Conservation (phyloP, 768 basidiomycete species). For the Trametes cubensis region DNA sequence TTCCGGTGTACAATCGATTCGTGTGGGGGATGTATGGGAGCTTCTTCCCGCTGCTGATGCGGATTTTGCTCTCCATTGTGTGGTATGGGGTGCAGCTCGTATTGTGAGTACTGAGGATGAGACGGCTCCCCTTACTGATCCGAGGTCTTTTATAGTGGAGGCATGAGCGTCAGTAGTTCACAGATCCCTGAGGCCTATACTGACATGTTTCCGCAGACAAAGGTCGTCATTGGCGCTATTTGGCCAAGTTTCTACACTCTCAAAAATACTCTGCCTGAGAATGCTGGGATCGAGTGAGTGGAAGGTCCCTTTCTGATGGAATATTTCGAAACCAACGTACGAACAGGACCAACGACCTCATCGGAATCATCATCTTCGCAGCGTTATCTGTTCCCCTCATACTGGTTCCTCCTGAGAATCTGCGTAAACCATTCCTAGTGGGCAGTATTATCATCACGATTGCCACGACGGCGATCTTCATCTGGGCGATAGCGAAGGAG, state of each 20-base stretch:
- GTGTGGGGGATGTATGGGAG: slow-evolving; percentile 26
- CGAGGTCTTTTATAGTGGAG: slow-evolving; percentile 1
- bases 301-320: too few relatives aligned
- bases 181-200: background rate
- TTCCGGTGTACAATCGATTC: slow-evolving; percentile 25
- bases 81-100: slow-evolving; percentile 26
- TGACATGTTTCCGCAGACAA: slow-evolving; percentile 1
- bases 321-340: background rate
- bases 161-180: slow-evolving; percentile 9
- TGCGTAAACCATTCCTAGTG: slow-evolving; percentile 26
- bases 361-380: slow-evolving; percentile 24
- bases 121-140: background rate
- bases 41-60: slow-evolving; percentile 28
- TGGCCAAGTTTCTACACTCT: slow-evolving; percentile 26
- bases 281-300: slow-evolving; percentile 24
- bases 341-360: slow-evolving; percentile 22
- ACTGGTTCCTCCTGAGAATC: slow-evolving; percentile 29
- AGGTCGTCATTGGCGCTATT: slow-evolving; percentile 25
- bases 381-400: slow-evolving; percentile 28
- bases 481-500: slow-evolving; percentile 26
- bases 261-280: slow-evolving; percentile 23
- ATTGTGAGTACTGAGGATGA: slow-evolving; percentile 16
- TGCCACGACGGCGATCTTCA: slow-evolving; percentile 19
- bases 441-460: slow-evolving; percentile 23
- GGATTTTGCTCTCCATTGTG: slow-evolving; percentile 26